Evolutionary conservation across 495 filamentous ascomycete genomes (phyloP), one percentile per base, ranked within the genome.

Genomic region (Neurospora cerealis): DNA sequence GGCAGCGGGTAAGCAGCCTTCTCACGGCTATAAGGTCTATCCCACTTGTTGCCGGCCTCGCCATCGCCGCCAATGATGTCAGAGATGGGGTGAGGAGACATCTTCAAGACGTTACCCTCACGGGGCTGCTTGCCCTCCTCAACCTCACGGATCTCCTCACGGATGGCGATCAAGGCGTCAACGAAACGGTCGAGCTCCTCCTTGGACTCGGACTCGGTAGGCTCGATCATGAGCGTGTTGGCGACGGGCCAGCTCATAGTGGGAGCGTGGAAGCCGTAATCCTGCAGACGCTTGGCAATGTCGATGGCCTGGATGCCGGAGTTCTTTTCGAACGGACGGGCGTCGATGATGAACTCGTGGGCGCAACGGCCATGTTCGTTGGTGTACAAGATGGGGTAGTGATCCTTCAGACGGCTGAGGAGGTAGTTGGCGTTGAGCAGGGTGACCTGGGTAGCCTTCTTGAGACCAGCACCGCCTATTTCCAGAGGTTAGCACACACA

Each of bases 161-260:
- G 90, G 80, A 99, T 98, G 72, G 88, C 89, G 76, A 99, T 94
- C 36, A 99, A 86, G 3, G 96, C 94, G 74, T 98, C 91, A 75
- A 94, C 93, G 86, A 98, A 99, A 7, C 96, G 91, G 82, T 98
- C 96, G 2, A 99, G 88, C 84, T 99, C 96, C 74, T 92, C 92
- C 80, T 96, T 92, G 81, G 89, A 93, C 84, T 99, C 96, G 21
- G 91, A 94, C 84, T 99, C 96, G 0, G 96, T 99, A 40, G 96
- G 96, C 86, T 99, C 96, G 77, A 99, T 97, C 96, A 99, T 99
- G 24, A 99, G 89, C 2, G 96, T 99, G 82, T 96, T 96, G 66
- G 94, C 87, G 3, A 99, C 95, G 7, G 96, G 96, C 94, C 94
- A 99, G 79, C 91, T 93, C 96, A 99, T 98, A 66, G 96, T 99